Percentiles rank a stretch among this genome's conserved stretches.
phyloP scores from a whole-genome alignment of 805 yeast genomes.

The Wickerhamiella parazyma region DNA sequence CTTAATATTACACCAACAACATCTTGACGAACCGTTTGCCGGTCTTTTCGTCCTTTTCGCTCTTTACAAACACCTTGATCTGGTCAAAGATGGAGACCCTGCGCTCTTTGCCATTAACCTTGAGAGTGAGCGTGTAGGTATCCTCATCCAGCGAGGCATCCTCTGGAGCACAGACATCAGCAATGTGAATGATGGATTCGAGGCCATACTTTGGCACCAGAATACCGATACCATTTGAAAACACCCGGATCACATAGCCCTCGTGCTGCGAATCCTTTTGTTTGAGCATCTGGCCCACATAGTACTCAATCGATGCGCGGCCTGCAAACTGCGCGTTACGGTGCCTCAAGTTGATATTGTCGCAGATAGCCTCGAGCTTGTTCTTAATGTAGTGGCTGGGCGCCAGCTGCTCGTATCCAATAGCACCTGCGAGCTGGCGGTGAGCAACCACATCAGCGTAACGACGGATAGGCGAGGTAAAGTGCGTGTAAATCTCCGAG shows the following conservation, averaged over 20 bases:
- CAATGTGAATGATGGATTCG: slow-evolving; percentile 80
- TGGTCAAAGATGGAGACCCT: slow-evolving; percentile 66
- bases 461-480: slow-evolving; percentile 95
- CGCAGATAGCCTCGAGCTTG: slow-evolving; percentile 79
- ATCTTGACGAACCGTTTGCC: slow-evolving; percentile 89
- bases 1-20: slow-evolving; percentile 17
- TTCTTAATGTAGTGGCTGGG: slow-evolving; percentile 72
- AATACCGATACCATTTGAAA: slow-evolving; percentile 88
- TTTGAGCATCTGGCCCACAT: slow-evolving; percentile 95
- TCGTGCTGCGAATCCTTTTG: slow-evolving; percentile 66
- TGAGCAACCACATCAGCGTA: slow-evolving; percentile 97
- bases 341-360: slow-evolving; percentile 84
- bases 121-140: slow-evolving; percentile 50
- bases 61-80: slow-evolving; percentile 68
- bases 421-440: slow-evolving; percentile 96
- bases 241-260: slow-evolving; percentile 84
- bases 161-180: slow-evolving; percentile 52
- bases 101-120: slow-evolving; percentile 28
- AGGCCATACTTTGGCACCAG: slow-evolving; percentile 92
- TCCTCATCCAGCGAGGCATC: slow-evolving; percentile 62
- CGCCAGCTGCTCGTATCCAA: slow-evolving; percentile 77
- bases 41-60: slow-evolving; percentile 70
- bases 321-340: slow-evolving; percentile 99
- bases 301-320: slow-evolving; percentile 92
- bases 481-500: slow-evolving; percentile 93